Conservation (phyloP, 164 flowering plant genomes). For the Dillenia suffruticosa region DNA sequence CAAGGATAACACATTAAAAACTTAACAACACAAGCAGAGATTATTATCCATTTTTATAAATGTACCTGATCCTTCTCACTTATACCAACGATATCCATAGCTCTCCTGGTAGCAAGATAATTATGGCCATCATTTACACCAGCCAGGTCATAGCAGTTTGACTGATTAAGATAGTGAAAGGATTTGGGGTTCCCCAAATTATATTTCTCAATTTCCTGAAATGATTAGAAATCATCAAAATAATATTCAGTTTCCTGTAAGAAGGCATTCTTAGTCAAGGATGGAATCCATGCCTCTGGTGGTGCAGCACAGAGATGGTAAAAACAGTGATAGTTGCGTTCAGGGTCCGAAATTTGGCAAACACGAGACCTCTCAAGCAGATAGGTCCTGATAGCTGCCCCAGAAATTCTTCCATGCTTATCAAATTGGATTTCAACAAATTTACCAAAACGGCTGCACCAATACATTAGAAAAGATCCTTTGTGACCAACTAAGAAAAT, state of each 20-base stretch:
- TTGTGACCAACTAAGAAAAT: conserved; percentile 3
- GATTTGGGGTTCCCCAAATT: conserved; percentile 78
- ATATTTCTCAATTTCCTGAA: conserved; percentile 67
- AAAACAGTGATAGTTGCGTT: conserved; percentile 88
- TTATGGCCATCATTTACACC: conserved; percentile 68
- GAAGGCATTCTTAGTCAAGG: conserved; percentile 4
- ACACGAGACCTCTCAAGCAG: conserved; percentile 92
- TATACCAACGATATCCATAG: conserved; percentile 86
- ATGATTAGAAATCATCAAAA: conserved; percentile 1
- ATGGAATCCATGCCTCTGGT: conserved; percentile 37
- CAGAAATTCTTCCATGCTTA: conserved; percentile 73
- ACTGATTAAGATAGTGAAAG: conserved; percentile 90
- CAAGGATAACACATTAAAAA: too few relatives aligned
- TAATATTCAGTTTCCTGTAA: background rate
- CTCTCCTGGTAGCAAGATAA: conserved; percentile 78
- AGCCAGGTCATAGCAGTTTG: conserved; percentile 73
- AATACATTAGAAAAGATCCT: conserved; percentile 13
- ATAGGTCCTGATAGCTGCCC: conserved; percentile 84
- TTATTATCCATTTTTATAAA: conserved; percentile 3
- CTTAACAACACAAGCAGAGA: too few relatives aligned
- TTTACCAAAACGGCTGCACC: conserved; percentile 83
- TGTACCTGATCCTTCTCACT: conserved; percentile 72
- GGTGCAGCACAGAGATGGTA: conserved; percentile 91
- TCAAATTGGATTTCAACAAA: conserved; percentile 90
- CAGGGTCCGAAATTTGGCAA: conserved; percentile 87